These are phyloP conservation scores for Penicillium manginii DNA, from an alignment of 495 filamentous ascomycete species.

Conservation along the genomic window DNA sequence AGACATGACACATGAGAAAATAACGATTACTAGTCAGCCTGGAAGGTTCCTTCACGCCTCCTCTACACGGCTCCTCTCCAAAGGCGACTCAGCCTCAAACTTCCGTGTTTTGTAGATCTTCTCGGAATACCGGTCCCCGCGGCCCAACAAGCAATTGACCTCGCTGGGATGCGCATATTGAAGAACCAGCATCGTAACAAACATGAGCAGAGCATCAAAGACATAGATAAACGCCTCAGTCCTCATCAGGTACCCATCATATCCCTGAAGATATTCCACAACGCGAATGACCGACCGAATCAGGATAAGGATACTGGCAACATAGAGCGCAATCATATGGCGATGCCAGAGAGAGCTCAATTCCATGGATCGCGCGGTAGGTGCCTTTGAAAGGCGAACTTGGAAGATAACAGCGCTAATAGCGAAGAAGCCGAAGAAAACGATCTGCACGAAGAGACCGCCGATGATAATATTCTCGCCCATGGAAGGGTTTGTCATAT, in stretches of 20 bases:
- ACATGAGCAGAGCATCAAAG: constrained; percentile 66
- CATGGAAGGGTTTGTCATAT: constrained; percentile 13
- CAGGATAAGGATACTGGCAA: constrained; percentile 57
- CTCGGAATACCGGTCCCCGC: constrained; percentile 19
- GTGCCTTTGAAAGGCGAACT: constrained; percentile 29
- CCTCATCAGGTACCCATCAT: constrained; percentile 51
- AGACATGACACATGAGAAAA: constrained; percentile 3
- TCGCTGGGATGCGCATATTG: constrained; percentile 41
- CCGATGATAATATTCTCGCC: constrained; percentile 48
- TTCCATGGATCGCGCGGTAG: constrained; percentile 27
- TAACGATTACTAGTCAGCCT: background rate
- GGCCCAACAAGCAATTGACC: constrained; percentile 29
- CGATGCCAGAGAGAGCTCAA: constrained; percentile 49
- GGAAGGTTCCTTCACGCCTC: background rate
- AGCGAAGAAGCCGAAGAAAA: constrained; percentile 58
- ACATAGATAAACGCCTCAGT: constrained; percentile 66
- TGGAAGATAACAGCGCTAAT: constrained; percentile 49
- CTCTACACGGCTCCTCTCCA: constrained; percentile 16
- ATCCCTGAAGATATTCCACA: constrained; percentile 63
- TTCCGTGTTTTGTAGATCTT: constrained; percentile 19
- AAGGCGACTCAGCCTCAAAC: constrained; percentile 14
- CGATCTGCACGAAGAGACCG: constrained; percentile 54
- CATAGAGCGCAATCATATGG: constrained; percentile 57
- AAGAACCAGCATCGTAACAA: constrained; percentile 53
- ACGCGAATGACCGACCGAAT: constrained; percentile 64